Evolutionary conservation across 2,329 filamentous ascomycete species (phyloP).

Genomic region (Fusarium metavorans): DNA sequence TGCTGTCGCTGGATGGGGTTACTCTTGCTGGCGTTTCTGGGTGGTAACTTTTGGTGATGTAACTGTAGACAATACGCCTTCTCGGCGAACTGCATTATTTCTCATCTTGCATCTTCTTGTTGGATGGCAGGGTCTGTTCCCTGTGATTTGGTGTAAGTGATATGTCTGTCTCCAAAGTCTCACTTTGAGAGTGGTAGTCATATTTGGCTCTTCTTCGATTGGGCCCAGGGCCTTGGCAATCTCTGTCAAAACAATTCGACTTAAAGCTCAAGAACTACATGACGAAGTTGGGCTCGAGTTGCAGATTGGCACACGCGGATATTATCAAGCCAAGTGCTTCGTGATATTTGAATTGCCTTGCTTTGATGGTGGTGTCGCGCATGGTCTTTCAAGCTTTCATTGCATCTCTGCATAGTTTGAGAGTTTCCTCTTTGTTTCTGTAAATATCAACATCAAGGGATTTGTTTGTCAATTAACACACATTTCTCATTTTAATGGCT

Average conservation of each 20-base stretch:
- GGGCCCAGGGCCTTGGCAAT: neutral
- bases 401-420: neutral
- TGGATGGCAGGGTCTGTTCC: neutral
- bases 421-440: neutral
- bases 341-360: neutral
- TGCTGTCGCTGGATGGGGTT: conserved; percentile 28
- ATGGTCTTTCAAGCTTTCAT: neutral
- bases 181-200: neutral
- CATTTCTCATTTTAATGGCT: neutral
- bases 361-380: neutral
- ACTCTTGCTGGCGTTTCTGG: conserved; percentile 39
- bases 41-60: conserved; percentile 30
- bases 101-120: conserved; percentile 5
- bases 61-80: conserved; percentile 38
- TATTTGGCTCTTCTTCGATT: neutral
- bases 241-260: neutral
- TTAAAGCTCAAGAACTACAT: neutral
- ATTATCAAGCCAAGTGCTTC: neutral
- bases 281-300: neutral
- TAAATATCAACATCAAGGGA: neutral
- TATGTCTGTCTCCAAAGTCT: neutral
- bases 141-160: neutral
- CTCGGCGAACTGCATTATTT: conserved; percentile 5
- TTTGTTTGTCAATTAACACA: neutral
- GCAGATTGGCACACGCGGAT: neutral